phyloP scores from a whole-genome alignment of 2,329 filamentous ascomycete genomes.

The Aspergillus quadricinctus region DNA sequence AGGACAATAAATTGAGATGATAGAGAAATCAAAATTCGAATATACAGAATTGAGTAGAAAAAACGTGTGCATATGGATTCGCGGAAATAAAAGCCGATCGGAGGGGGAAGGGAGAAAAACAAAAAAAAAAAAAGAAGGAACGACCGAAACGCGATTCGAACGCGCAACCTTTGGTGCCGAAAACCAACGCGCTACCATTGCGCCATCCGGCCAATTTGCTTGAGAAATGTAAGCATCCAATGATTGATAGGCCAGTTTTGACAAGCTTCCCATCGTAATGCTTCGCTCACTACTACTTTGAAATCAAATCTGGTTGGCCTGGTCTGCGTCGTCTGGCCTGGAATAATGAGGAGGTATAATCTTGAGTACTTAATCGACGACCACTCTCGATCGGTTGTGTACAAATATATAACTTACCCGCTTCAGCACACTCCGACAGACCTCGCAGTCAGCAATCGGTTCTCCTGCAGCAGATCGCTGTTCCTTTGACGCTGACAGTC shows the following conservation, averaged over 20 bases:
- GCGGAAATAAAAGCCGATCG: neutral
- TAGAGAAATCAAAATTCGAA: neutral
- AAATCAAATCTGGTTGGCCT: neutral
- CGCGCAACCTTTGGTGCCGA: slow-evolving; percentile 9
- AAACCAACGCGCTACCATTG: slow-evolving; percentile 14
- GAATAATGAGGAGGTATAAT: neutral
- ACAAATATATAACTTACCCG: neutral
- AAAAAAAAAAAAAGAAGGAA: neutral
- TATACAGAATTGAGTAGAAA: no score
- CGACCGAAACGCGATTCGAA: slow-evolving; percentile 10
- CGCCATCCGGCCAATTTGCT: slow-evolving; percentile 6
- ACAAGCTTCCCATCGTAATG: fast-evolving
- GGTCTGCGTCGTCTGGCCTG: neutral
- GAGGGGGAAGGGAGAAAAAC: neutral
- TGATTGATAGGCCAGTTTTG: fast-evolving
- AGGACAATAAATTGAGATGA: neutral
- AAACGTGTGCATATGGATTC: neutral
- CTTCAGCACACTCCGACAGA: neutral
- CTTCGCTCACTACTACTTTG: neutral
- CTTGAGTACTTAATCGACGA: neutral
- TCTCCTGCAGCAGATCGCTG: neutral
- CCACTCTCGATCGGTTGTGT: neutral
- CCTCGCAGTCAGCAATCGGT: neutral
- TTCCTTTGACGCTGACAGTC: neutral
- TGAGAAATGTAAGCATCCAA: neutral